These are phyloP conservation scores for Flaveria robusta DNA, from an alignment of 129 eudicot genomes.

Conservation along the genomic window DNA sequence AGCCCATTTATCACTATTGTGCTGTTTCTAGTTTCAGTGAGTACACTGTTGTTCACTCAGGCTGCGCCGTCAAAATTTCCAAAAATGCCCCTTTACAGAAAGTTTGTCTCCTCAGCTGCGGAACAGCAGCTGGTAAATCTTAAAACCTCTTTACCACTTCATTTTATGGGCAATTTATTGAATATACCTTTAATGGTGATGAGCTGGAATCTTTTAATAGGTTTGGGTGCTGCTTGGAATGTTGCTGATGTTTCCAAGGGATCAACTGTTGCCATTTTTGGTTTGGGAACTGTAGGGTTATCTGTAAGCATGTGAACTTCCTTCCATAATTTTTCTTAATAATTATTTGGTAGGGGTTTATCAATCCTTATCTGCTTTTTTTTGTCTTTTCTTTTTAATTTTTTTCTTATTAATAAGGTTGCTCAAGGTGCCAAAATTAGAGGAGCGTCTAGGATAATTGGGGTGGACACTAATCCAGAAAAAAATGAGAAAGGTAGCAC, in stretches of 20 bases:
- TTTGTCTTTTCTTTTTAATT: neutral
- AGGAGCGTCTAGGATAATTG: conserved; percentile 86
- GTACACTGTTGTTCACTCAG: conserved; percentile 91
- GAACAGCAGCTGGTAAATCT: conserved; percentile 82
- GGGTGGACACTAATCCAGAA: conserved; percentile 77
- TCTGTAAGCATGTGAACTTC: conserved; percentile 55
- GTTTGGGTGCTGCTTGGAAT: conserved; percentile 97
- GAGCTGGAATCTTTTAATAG: conserved; percentile 32
- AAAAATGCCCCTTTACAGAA: conserved; percentile 77
- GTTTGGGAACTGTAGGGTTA: conserved; percentile 99
- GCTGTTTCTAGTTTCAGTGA: conserved; percentile 99
- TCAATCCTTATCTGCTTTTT: neutral
- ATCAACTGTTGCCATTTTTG: conserved; percentile 83
- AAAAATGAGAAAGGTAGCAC: conserved; percentile 68
- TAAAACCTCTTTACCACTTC: neutral
- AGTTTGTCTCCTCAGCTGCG: conserved; percentile 95
- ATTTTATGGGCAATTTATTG: neutral
- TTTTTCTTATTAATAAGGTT: conserved; percentile 47
- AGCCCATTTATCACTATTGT: conserved; percentile 86
- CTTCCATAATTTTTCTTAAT: neutral
- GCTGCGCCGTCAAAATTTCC: conserved; percentile 88
- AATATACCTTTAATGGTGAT: neutral
- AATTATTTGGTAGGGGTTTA: conserved; percentile 1
- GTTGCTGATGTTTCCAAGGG: conserved; percentile 79
- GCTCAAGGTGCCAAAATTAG: conserved; percentile 92